Conservation (phyloP, 345 rosid genomes). For the Physaria fendleri region DNA sequence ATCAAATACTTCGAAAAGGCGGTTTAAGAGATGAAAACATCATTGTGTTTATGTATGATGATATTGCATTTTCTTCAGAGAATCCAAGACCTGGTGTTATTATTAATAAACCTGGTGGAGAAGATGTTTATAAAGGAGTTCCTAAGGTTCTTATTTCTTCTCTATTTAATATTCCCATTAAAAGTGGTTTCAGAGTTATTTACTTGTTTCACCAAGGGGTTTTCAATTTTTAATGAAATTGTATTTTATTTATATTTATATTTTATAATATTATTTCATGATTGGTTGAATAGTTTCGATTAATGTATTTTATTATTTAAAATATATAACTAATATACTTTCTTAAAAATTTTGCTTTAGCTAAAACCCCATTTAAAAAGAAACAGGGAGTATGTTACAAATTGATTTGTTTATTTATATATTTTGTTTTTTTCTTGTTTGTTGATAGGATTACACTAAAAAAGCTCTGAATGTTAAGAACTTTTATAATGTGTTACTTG, state of each 20-base stretch:
- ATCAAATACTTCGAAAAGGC: conserved; percentile 45
- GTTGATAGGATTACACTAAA: conserved; percentile 49
- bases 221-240: too few relatives aligned
- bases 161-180: too few relatives aligned
- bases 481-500: conserved; percentile 46
- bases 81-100: conserved; percentile 66
- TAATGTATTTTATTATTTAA: too few relatives aligned
- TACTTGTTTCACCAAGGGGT: too few relatives aligned
- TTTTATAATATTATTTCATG: too few relatives aligned
- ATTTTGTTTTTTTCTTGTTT: neutral
- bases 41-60: conserved; percentile 78
- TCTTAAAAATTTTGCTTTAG: too few relatives aligned
- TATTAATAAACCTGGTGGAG: conserved; percentile 52
- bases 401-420: neutral
- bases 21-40: conserved; percentile 69
- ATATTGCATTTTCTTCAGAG: conserved; percentile 35
- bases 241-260: too few relatives aligned
- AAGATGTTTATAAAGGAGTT: conserved; percentile 55
- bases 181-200: too few relatives aligned
- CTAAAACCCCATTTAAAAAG: too few relatives aligned
- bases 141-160: conserved; percentile 44
- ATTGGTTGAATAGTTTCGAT: too few relatives aligned
- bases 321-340: too few relatives aligned
- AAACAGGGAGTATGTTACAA: too few relatives aligned
- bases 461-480: conserved; percentile 34